Conservation (phyloP, 805 yeast species). For the Sungouiella thailandica region DNA sequence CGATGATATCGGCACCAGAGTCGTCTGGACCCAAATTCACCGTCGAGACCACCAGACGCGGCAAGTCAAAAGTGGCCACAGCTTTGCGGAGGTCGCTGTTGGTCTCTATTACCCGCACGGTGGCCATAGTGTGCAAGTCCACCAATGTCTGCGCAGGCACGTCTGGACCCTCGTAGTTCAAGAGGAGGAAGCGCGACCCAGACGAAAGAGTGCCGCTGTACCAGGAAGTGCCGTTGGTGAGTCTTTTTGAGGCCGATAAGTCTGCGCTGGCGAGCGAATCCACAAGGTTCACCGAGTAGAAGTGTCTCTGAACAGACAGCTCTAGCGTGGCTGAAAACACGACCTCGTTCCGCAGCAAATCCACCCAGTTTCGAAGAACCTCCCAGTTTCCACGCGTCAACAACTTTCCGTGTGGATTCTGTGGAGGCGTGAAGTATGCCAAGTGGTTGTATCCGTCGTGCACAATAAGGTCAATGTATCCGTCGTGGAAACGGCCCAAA, state of each 20-base stretch:
- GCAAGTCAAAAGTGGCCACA: conserved; percentile 48
- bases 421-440: conserved; percentile 76
- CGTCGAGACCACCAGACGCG: conserved; percentile 49
- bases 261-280: conserved; percentile 37
- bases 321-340: conserved; percentile 70
- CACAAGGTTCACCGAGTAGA: conserved; percentile 60
- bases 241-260: conserved; percentile 21
- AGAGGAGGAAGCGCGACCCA: conserved; percentile 66
- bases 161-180: conserved; percentile 73
- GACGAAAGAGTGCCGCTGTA: conserved; percentile 71
- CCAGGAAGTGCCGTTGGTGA: conserved; percentile 51
- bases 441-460: conserved; percentile 65
- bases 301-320: conserved; percentile 78
- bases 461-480: conserved; percentile 75
- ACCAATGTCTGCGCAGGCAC: conserved; percentile 76
- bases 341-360: conserved; percentile 36
- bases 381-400: conserved; percentile 82
- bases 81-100: conserved; percentile 40
- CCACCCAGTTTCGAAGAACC: conserved; percentile 45
- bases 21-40: conserved; percentile 49
- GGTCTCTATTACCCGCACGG: conserved; percentile 40
- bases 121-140: conserved; percentile 26
- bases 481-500: conserved; percentile 39
- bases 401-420: conserved; percentile 40
- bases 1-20: conserved; percentile 41